Evolutionary conservation across 2,329 filamentous ascomycete genomes (phyloP), one percentile per base, ranked within the genome.

Genomic region (Ceratocystis variospora): DNA sequence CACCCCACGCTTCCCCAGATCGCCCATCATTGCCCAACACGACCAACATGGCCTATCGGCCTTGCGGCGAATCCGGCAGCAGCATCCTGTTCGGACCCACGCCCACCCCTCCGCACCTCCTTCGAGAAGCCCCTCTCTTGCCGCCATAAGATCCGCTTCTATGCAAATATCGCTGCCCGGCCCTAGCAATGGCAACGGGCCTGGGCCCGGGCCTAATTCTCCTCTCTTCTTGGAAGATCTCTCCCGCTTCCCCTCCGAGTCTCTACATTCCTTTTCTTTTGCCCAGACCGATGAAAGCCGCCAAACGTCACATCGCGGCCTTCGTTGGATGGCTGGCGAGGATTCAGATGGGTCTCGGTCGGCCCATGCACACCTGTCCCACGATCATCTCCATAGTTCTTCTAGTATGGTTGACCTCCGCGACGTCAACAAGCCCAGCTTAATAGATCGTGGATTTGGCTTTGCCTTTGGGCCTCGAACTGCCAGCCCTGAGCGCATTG

Each of bases 261-360:
- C 94, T 5, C 79, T 99, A 61, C 94, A 99, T 76, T 99, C 94
- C 1, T 99, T 99, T 77, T 97, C 93, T 12, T 99, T 99, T 75
- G 90, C 94, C 50, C 90, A 96, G 71, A 92, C 96, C 76, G 93
- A 92, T 2, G 92, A 96, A 73, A 96, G 85, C 74, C 87, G 94
- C 65, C 92, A 97, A 74, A 96, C 90, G 79, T 88, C 96, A 48
- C 66, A 68, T 33, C 66, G 66, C 22, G 57, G 66, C 25, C 63
- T 59, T 44, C 75, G 99, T 72, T 96, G 96, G 77, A 84, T 93
- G 68, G 96, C 92, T 7, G 87, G 96, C 73, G 94, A 97, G 75
- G 97, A 97, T 73, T 41, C 66, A 50, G 63, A 90, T 79, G 88
- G 96, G 19, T 37, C 33, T 6, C 59, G 64, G 19, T 19, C 28